Base-by-base conservation (phyloP, 306 rosid species). In the Glycine tomentella region DNA sequence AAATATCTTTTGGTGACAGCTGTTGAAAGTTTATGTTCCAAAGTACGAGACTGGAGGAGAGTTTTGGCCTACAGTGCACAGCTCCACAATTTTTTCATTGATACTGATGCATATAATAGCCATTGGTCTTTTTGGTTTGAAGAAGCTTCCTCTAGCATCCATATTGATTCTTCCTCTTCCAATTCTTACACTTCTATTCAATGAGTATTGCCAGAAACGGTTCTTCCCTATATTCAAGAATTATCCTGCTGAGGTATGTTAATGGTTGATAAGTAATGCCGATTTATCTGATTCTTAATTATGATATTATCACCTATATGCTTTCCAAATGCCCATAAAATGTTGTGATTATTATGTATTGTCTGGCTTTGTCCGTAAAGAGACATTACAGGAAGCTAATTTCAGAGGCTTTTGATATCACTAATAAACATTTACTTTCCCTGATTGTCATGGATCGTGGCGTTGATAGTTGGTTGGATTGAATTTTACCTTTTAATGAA, bases 61-160 rank as follows among this genome's bases (percentile, higher is more conserved):
- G 85, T 87, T 85, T 83, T 94, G 98, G 98, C 89, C 92, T 6
- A 88, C 79, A 44, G 95, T 94, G 76, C 97, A 92, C 80, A 13
- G 55, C 50, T 90, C 97, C 13, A 90, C 90, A 45, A 86, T 94
- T 59, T 94, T 92, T 82, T 88, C 97, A 15, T 84, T 94, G 88
- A 62, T 89, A 53, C 86, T 94, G 65, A 94, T 94, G 98, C 98
- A 94, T 80, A 65, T 92, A 49, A 92, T 94, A 80, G 92, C 90
- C 16, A 89, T 94, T 82, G 98, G 98, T 31, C 68, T 92, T 48
- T 94, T 94, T 56, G 95, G 98, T 58, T 82, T 92, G 75, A 94
- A 92, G 86, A 71, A 84, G 72, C 82, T 92, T 79, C 90, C 94
- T 51, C 83, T 92, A 31, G 97, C 95, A 59, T 25, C 98, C 11